Conservation (phyloP, 129 eudicot species). For the Artemisia annua region DNA sequence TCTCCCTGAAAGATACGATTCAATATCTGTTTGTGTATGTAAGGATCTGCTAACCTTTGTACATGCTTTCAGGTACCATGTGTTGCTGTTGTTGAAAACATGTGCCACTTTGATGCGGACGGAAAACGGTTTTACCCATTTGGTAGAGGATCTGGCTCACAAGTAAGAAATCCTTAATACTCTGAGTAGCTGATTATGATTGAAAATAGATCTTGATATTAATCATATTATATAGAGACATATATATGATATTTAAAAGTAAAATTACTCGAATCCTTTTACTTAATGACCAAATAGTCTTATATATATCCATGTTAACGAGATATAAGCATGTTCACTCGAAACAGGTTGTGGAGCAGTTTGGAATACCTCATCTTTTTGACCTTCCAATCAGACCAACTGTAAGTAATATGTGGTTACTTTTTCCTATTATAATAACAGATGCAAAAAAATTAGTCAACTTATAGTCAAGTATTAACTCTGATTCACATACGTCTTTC, state of each 20-base stretch:
- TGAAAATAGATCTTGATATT: background rate
- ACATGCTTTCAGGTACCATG: constrained; percentile 77
- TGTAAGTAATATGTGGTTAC: constrained; percentile 44
- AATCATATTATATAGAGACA: background rate
- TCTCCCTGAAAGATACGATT: constrained; percentile 1
- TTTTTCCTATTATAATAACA: background rate
- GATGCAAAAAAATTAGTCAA: background rate
- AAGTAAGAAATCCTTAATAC: constrained; percentile 51
- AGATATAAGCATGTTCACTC: background rate
- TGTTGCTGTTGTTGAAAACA: constrained; percentile 97
- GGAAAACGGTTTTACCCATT: constrained; percentile 98
- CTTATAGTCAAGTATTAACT: background rate
- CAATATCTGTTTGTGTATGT: background rate
- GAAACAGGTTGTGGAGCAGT: constrained; percentile 92
- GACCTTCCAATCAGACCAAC: constrained; percentile 97
- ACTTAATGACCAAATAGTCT: background rate
- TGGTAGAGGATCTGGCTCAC: constrained; percentile 98
- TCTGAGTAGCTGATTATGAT: background rate
- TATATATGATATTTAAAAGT: background rate
- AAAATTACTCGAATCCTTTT: background rate
- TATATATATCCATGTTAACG: background rate
- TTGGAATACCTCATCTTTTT: constrained; percentile 93
- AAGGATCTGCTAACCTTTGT: constrained; percentile 18
- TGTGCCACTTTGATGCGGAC: constrained; percentile 99
- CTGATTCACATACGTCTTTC: background rate